phyloP scores from a whole-genome alignment of 1,284 basidiomycete genomes.

The Apiotrichum mycotoxinovorans region DNA sequence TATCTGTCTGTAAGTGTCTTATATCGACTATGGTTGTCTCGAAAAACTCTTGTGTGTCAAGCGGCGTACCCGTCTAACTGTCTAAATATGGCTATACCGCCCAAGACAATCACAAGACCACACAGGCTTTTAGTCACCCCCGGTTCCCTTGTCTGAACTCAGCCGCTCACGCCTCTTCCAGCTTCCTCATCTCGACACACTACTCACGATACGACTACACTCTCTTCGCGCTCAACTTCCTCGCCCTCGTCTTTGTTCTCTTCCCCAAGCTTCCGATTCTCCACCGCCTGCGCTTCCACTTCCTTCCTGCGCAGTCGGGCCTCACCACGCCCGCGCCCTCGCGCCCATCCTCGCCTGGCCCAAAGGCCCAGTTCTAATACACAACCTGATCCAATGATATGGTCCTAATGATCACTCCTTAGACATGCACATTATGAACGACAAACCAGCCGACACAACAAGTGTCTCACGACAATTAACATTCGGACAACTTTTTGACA shows the following conservation, averaged over 20 bases:
- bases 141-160: too few species aligned
- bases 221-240: slow-evolving; percentile 87
- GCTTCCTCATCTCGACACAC: slow-evolving; percentile 95
- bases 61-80: too few species aligned
- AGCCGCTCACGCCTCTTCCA: too few species aligned
- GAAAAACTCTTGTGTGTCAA: too few species aligned
- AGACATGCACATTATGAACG: slow-evolving; percentile 9
- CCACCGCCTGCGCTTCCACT: slow-evolving; percentile 50
- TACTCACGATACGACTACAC: slow-evolving; percentile 94
- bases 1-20: slow-evolving; percentile 72
- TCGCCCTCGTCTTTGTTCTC: slow-evolving; percentile 73
- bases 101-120: too few species aligned
- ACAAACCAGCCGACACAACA: background rate
- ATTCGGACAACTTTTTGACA: too few species aligned
- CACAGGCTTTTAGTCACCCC: too few species aligned
- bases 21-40: too few species aligned
- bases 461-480: too few species aligned
- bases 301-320: slow-evolving; percentile 34
- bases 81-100: too few species aligned
- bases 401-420: slow-evolving; percentile 4
- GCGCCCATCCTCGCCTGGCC: slow-evolving; percentile 37
- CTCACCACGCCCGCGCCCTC: slow-evolving; percentile 39
- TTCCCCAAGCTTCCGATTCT: slow-evolving; percentile 85
- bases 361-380: slow-evolving; percentile 1
- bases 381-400: slow-evolving; percentile 1